These are phyloP conservation scores for Cotoneaster glaucophyllus DNA, from an alignment of 306 rosid genomes.

Conservation along the genomic window DNA sequence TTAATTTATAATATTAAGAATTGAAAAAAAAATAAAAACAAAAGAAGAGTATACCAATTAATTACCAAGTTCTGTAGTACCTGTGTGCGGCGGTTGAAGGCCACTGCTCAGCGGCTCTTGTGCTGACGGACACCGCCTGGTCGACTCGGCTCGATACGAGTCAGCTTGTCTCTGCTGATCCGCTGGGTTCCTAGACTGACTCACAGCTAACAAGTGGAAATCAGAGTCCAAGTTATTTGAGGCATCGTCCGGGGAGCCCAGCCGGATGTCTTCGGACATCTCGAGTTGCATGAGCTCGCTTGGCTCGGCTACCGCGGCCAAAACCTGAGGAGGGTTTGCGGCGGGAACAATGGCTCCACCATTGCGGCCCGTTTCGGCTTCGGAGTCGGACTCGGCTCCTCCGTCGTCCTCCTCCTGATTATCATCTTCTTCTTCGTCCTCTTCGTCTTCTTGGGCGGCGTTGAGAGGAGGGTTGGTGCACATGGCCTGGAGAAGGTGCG, in stretches of 20 bases:
- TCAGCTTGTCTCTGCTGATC: conserved; percentile 20
- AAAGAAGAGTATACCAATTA: not conserved
- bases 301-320: conserved; percentile 25
- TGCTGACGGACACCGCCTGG: conserved; percentile 32
- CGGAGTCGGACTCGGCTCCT: conserved; percentile 43
- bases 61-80: conserved; percentile 18
- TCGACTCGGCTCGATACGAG: conserved; percentile 30
- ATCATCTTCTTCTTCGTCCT: conserved; percentile 27
- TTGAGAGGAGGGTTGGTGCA: conserved; percentile 19
- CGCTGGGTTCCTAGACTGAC: conserved; percentile 19
- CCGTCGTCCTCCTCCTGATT: conserved; percentile 41
- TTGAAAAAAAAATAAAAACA: not conserved
- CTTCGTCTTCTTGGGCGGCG: conserved; percentile 26
- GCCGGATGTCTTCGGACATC: conserved; percentile 71
- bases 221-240: conserved; percentile 70
- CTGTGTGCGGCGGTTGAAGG: conserved; percentile 39
- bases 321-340: not conserved
- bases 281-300: conserved; percentile 83
- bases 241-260: conserved; percentile 79
- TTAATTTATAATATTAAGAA: not conserved
- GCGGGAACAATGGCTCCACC: not conserved
- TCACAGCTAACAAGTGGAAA: conserved; percentile 49
- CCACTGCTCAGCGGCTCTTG: conserved; percentile 11
- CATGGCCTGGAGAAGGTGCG: conserved; percentile 15
- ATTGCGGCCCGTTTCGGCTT: conserved; percentile 35